Base-by-base conservation (phyloP, 768 basidiomycete species). In the Tylopilus felleus region DNA sequence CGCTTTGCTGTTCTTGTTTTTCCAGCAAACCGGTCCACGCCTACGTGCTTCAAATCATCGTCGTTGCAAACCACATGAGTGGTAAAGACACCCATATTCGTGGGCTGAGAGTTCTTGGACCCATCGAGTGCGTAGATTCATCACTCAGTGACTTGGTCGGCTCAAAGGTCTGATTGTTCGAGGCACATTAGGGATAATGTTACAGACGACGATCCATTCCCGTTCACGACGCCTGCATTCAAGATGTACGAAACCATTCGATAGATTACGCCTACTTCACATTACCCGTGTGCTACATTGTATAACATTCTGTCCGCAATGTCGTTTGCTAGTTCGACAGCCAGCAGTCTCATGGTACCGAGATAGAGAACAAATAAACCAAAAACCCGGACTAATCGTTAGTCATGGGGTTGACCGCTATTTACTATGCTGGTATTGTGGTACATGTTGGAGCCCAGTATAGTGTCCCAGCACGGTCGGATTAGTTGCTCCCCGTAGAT, bases 1-100 rank as follows among this genome's bases (percentile, higher is more conserved):
- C 27, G 23, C 46, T 16, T 29, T 47, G 21, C 4, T 42, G 21
- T 49, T 25, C 16, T 23, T 40, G 28, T 48, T 31, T n/a, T 22
- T 23, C 36, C 63, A 96, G 94, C 53, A 91, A 88, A 67, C 88
- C 93, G 0, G 82, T 98, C 13, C 83, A 88, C 59, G 90, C 92
- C 2, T 94, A 96, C 64, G 83, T 98, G 10, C 72, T 99, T 3
- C 93, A 98, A 68, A 78, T 98, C 40, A 86, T 95, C 54, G 81
- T 99, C 46, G 77, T 93, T 14, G 85, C 88, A 21, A 99, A 98
- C 66, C 94, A 98, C 66, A 88, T 97, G 86, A 98, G 95, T 62
- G 97, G 97, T 7, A 98, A 98, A 68, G 97, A 99, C 71, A 98
- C 97, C 9, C 97, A 99, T 73, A 90, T 99, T 17, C 84, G 97